These are phyloP conservation scores for Solanum ossicruentum DNA, from an alignment of 257 asterid species.

Conservation along the genomic window DNA sequence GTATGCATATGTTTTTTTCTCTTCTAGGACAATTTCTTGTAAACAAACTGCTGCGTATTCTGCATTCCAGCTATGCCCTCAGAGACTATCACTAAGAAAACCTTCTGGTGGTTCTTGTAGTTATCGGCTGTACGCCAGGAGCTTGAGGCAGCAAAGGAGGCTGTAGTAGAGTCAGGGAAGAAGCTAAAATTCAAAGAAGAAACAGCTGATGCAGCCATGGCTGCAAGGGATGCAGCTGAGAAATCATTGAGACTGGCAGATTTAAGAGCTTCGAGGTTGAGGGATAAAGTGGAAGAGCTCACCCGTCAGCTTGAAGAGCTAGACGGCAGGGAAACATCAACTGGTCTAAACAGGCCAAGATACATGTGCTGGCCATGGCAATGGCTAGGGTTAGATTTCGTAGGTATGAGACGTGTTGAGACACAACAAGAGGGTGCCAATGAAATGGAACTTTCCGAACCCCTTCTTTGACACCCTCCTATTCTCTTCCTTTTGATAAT, in stretches of 20 bases:
- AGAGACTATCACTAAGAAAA: neutral
- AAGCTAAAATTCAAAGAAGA: conserved; percentile 89
- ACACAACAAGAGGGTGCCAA: conserved; percentile 39
- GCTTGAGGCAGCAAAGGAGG: conserved; percentile 77
- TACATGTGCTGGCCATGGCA: conserved; percentile 98
- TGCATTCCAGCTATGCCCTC: neutral
- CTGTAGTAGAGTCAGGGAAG: conserved; percentile 59
- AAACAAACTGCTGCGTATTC: neutral
- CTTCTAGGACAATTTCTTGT: neutral
- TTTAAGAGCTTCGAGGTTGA: conserved; percentile 64
- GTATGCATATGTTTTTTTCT: neutral
- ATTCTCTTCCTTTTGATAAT: neutral
- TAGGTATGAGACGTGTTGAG: conserved; percentile 36
- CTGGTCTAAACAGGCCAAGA: conserved; percentile 51
- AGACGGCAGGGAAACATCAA: conserved; percentile 41
- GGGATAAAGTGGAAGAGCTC: conserved; percentile 90
- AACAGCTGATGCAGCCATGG: conserved; percentile 95
- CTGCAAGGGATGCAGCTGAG: conserved; percentile 96
- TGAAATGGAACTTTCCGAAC: conserved; percentile 99
- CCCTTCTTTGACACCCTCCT: conserved; percentile 40
- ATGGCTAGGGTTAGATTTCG: conserved; percentile 90
- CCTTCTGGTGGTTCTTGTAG: conserved; percentile 26
- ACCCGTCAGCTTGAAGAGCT: conserved; percentile 78
- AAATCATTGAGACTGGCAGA: conserved; percentile 85
- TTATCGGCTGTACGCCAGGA: conserved; percentile 58